Percentiles rank a stretch among this genome's conserved stretches.
Conservation (phyloP, 345 rosid species). For the Firmiana major region DNA sequence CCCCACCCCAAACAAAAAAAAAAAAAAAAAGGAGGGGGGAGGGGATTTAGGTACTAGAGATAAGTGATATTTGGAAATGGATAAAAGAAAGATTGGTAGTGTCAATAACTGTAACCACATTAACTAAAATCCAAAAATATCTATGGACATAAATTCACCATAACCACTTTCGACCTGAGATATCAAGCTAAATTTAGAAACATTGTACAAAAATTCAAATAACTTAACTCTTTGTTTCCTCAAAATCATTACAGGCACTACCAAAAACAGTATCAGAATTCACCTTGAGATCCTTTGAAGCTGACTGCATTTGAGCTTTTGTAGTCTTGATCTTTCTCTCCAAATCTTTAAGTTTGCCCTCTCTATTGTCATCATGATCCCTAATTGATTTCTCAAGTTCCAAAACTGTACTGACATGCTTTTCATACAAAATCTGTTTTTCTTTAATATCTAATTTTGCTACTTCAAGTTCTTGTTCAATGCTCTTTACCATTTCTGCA, state of each 20-base stretch:
- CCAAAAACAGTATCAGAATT: slow-evolving; percentile 8
- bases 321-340: slow-evolving; percentile 65
- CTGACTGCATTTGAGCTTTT: slow-evolving; percentile 68
- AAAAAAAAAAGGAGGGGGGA: not conserved
- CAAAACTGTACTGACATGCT: slow-evolving; percentile 48
- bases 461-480: slow-evolving; percentile 79
- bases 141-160: not conserved
- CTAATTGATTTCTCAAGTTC: slow-evolving; percentile 71
- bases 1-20: no score
- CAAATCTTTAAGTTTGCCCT: slow-evolving; percentile 71
- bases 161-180: not conserved
- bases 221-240: not conserved
- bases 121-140: not conserved
- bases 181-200: not conserved
- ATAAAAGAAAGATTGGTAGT: not conserved
- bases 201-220: not conserved
- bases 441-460: slow-evolving; percentile 59
- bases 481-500: slow-evolving; percentile 73
- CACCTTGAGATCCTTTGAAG: slow-evolving; percentile 82
- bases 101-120: not conserved
- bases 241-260: not conserved
- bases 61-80: not conserved
- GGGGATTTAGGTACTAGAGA: not conserved
- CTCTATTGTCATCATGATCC: slow-evolving; percentile 79
- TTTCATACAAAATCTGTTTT: slow-evolving; percentile 54